These are phyloP conservation scores for Rhododendron ovatum DNA, from an alignment of 148 eudicot species.

Conservation along the genomic window DNA sequence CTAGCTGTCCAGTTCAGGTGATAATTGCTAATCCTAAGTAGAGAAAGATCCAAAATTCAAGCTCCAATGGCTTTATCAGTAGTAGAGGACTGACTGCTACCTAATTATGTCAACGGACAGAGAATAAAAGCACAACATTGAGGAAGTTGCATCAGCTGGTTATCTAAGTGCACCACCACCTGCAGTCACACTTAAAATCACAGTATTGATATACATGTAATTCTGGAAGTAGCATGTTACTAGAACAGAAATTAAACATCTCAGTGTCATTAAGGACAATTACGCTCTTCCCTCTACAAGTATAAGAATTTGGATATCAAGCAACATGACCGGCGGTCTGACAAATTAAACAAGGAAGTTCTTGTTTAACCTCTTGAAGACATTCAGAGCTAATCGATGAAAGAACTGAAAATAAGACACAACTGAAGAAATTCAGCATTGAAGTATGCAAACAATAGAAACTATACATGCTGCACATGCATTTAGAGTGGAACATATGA, in stretches of 20 bases:
- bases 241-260: not conserved
- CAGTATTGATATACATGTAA: not conserved
- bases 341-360: not conserved
- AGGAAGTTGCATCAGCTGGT: not conserved
- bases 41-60: not conserved
- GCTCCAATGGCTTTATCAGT: not conserved
- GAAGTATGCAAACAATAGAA: not conserved
- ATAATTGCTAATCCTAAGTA: not conserved
- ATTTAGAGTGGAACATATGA: not conserved
- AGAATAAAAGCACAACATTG: not conserved
- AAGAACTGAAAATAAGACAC: not conserved
- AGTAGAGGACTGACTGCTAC: not conserved
- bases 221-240: not conserved
- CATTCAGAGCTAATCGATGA: not conserved
- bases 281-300: not conserved
- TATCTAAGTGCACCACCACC: not conserved
- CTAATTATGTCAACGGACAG: not conserved
- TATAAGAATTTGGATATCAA: not conserved
- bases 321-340: not conserved
- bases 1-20: not conserved
- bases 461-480: not conserved
- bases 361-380: not conserved
- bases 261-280: not conserved
- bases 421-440: not conserved
- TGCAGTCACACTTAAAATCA: not conserved